Conservation (phyloP, 2,329 filamentous ascomycete species). For the Aciculosporium take region DNA sequence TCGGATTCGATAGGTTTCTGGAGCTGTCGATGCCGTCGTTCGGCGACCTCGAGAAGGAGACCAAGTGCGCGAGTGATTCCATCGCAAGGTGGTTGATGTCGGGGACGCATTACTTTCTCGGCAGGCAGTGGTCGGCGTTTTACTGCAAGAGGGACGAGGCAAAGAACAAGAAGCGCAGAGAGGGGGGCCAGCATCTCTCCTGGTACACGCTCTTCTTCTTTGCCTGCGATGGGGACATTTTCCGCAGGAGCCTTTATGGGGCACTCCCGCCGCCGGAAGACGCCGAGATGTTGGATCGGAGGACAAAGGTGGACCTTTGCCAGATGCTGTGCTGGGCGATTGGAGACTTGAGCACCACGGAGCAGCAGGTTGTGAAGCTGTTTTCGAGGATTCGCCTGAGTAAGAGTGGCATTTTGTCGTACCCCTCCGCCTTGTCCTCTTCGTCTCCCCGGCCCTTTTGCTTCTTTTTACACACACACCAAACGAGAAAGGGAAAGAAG, state of each 20-base stretch:
- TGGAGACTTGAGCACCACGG: slow-evolving; percentile 27
- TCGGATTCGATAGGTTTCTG: slow-evolving; percentile 44
- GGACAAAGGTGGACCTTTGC: slow-evolving; percentile 22
- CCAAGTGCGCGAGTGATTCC: slow-evolving; percentile 19
- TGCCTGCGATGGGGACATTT: slow-evolving; percentile 34
- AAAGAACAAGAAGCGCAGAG: slow-evolving; percentile 9
- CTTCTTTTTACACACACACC: background rate
- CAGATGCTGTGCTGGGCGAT: slow-evolving; percentile 40
- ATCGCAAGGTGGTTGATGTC: slow-evolving; percentile 17
- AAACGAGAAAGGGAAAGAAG: too few species aligned
- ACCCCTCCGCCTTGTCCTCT: too few species aligned
- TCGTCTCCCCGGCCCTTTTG: too few species aligned
- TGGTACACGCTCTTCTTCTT: slow-evolving; percentile 32
- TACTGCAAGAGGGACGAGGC: slow-evolving; percentile 28
- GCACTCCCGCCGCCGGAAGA: slow-evolving; percentile 13
- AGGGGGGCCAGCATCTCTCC: background rate
- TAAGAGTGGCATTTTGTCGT: slow-evolving; percentile 16
- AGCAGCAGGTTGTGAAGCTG: slow-evolving; percentile 37
- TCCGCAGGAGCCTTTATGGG: slow-evolving; percentile 12
- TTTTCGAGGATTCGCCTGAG: slow-evolving; percentile 44
- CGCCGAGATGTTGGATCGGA: slow-evolving; percentile 8
- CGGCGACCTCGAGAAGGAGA: slow-evolving; percentile 13
- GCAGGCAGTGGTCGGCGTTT: slow-evolving; percentile 34
- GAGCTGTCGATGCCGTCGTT: slow-evolving; percentile 38
- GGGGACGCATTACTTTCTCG: slow-evolving; percentile 27